Percentiles rank a stretch among this genome's conserved stretches.
These are phyloP conservation scores for Suillus ampliporus DNA, from an alignment of 768 basidiomycete genomes.

Conservation along the genomic window DNA sequence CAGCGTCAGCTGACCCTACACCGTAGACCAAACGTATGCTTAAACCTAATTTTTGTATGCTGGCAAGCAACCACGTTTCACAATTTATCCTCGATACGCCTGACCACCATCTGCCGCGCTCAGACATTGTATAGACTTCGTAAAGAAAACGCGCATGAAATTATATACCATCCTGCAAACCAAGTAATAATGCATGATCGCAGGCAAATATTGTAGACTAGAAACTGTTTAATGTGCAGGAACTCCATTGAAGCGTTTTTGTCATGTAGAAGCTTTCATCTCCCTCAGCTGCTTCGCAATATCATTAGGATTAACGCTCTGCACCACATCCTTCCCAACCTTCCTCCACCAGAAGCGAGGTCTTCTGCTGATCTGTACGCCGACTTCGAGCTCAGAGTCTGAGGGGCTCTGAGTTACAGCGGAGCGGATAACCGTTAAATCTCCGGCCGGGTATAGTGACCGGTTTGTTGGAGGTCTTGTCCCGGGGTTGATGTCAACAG, in stretches of 20 bases:
- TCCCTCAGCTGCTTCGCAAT: slow-evolving; percentile 51
- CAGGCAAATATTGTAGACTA: neutral
- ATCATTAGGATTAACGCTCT: slow-evolving; percentile 46
- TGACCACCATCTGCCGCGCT: neutral
- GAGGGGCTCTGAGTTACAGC: neutral
- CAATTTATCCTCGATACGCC: too few relatives aligned
- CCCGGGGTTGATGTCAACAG: neutral
- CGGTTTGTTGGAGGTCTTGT: slow-evolving; percentile 3
- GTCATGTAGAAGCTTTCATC: slow-evolving; percentile 39
- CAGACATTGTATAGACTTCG: too few relatives aligned
- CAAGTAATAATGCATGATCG: neutral
- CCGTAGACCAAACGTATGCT: too few relatives aligned
- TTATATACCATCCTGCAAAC: neutral
- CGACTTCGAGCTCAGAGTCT: slow-evolving; percentile 33
- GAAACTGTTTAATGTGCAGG: neutral
- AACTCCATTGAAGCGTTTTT: neutral
- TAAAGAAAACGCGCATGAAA: neutral
- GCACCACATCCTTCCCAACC: slow-evolving; percentile 33
- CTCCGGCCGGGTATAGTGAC: slow-evolving; percentile 9
- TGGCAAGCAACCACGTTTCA: too few relatives aligned
- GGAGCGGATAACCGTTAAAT: slow-evolving; percentile 10
- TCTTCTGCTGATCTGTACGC: slow-evolving; percentile 45
- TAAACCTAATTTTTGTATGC: too few relatives aligned
- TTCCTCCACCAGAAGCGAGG: slow-evolving; percentile 46
- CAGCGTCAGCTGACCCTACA: too few relatives aligned